Percentiles rank a stretch among this genome's conserved stretches.
These are phyloP conservation scores for Eucalyptus marginata DNA, from an alignment of 345 rosid species.

Conservation along the genomic window DNA sequence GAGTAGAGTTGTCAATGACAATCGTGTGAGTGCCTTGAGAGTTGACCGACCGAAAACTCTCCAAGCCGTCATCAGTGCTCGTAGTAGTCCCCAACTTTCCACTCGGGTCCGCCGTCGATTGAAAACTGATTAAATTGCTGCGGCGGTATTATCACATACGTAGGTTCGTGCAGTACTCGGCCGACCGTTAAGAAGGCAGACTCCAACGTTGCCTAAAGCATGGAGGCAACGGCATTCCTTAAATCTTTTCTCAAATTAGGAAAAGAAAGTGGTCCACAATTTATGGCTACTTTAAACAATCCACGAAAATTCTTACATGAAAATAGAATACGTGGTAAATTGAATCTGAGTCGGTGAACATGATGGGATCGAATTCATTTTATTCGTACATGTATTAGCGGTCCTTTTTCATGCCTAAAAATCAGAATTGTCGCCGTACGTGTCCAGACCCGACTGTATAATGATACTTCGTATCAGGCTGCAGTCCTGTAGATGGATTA, in stretches of 20 bases:
- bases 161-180: background rate
- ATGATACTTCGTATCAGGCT: conserved; percentile 24
- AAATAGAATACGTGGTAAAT: background rate
- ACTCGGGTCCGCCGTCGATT: background rate
- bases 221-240: background rate
- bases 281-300: background rate
- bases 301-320: background rate
- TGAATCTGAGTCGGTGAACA: background rate
- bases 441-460: background rate
- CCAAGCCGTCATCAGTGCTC: background rate
- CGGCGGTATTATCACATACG: background rate
- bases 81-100: background rate
- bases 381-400: background rate
- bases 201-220: background rate
- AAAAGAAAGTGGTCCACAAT: background rate
- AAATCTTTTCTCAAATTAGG: background rate
- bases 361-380: background rate
- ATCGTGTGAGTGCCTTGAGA: background rate
- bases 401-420: background rate
- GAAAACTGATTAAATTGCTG: background rate
- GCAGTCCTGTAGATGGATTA: background rate
- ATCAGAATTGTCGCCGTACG: background rate
- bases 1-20: background rate
- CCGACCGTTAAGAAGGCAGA: background rate
- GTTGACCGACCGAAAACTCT: background rate